Evolutionary conservation across 306 rosid genomes (phyloP).

Genomic region (Cucurbita moschata): DNA sequence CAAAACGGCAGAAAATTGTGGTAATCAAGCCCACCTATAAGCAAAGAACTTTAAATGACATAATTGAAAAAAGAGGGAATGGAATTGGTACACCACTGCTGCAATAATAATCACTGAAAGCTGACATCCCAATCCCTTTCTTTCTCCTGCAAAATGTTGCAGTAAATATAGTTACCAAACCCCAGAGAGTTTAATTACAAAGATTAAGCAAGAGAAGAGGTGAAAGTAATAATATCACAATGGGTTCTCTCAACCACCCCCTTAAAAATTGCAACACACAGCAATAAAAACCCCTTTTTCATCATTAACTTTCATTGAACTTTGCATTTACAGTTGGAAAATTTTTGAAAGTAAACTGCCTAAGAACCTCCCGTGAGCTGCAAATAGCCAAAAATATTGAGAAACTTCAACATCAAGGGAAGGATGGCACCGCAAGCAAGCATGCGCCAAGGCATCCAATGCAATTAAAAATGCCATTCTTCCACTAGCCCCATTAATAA

Average conservation of each 20-base stretch:
- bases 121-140: neutral
- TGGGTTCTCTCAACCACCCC: conserved; percentile 1
- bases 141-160: neutral
- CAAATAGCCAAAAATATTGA: conserved; percentile 1
- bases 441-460: neutral
- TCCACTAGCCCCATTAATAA: neutral
- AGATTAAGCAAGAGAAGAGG: neutral
- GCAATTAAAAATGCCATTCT: neutral
- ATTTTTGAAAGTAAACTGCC: neutral
- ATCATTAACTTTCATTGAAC: conserved; percentile 2
- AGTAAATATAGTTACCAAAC: conserved; percentile 25
- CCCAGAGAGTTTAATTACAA: neutral
- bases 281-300: neutral
- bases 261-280: neutral
- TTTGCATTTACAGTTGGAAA: neutral
- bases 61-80: too few species aligned
- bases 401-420: conserved; percentile 3
- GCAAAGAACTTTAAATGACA: neutral
- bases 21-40: conserved; percentile 2
- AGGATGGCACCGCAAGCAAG: conserved; percentile 5
- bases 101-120: conserved; percentile 1
- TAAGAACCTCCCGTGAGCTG: neutral
- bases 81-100: neutral
- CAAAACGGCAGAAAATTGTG: neutral
- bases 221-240: conserved; percentile 1